Base-by-base conservation (phyloP, 2,329 filamentous ascomycete genomes). In the Neodidymelliopsis sp. region DNA sequence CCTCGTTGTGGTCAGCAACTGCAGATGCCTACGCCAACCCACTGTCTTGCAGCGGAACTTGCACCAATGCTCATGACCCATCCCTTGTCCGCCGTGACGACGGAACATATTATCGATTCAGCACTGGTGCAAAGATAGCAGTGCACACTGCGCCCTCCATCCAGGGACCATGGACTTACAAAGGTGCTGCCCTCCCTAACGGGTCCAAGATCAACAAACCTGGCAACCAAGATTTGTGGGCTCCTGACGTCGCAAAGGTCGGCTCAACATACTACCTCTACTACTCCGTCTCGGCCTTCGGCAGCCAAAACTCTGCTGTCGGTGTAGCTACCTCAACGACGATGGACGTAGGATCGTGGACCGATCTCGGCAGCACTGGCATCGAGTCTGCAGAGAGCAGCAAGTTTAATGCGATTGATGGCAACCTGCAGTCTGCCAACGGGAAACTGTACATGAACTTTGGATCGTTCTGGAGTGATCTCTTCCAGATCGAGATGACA, bases 381-480 rank as follows among this genome's bases (percentile, higher is more conserved):
- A 68, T 87, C 46, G 25, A 54, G 6, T 74, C 72, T 3, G 53
- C 37, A 13, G 37, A 55, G 2, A 65, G 67, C 6, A 69, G 69
- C 25, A 22, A 53, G 4, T 77, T 75, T 63, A 77, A 78, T 46
- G 74, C 74, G 30, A 78, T 90, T 60, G 87, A 77, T 39, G 62
- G 64, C 10, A 70, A 73, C 37, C 51, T 76, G 23, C 70, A 81
- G 51, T 47, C 49, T 11, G 67, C 60, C 8, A 66, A 63, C 4
- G 60, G 77, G 35, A 72, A 74, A 7, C 79, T 77, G 46, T 75
- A 77, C 30, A 69, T 83, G 62, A 83, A 77, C 54, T 89, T 88
- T 54, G 86, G 86, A 15, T 85, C 82, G 11, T 89, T 87, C 76
- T 90, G 85, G 84, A 68, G 73, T 5, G 80, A 84, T 62, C 77